These are phyloP conservation scores for Cladosporium sp. DNA, from an alignment of 2,329 filamentous ascomycete species.

Conservation along the genomic window DNA sequence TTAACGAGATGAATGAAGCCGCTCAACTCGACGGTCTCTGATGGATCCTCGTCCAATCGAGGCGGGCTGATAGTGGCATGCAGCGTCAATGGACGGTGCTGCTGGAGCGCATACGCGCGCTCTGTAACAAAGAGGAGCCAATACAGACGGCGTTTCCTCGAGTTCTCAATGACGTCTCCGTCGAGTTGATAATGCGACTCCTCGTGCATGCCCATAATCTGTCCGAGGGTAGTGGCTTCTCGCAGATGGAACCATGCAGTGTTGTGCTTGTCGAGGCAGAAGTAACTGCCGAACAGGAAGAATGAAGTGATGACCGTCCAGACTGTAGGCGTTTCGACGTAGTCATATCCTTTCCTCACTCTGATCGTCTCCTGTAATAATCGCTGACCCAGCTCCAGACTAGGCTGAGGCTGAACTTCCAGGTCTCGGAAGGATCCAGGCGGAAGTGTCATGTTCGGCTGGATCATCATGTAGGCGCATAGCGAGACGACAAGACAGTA, in stretches of 20 bases:
- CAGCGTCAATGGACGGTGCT: constrained; percentile 59
- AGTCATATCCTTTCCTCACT: constrained; percentile 53
- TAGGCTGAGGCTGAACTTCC: constrained; percentile 42
- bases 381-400: constrained; percentile 46
- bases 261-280: constrained; percentile 57
- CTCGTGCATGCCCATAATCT: constrained; percentile 55
- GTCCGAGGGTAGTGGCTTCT: constrained; percentile 57
- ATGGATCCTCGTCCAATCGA: constrained; percentile 45
- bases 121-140: constrained; percentile 62
- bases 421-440: constrained; percentile 44
- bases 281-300: constrained; percentile 57
- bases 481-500: constrained; percentile 53
- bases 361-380: constrained; percentile 56
- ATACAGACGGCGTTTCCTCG: constrained; percentile 54
- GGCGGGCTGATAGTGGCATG: constrained; percentile 55
- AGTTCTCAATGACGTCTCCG: constrained; percentile 44
- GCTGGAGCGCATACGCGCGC: constrained; percentile 59
- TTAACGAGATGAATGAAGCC: constrained; percentile 59
- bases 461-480: constrained; percentile 48
- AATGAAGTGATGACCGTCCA: constrained; percentile 58
- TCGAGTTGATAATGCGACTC: constrained; percentile 50
- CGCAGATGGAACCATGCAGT: constrained; percentile 60
- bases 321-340: constrained; percentile 52
- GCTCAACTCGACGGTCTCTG: constrained; percentile 51
- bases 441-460: constrained; percentile 43